Base-by-base conservation (phyloP, 345 rosid species). In the Syzygium oleosum region DNA sequence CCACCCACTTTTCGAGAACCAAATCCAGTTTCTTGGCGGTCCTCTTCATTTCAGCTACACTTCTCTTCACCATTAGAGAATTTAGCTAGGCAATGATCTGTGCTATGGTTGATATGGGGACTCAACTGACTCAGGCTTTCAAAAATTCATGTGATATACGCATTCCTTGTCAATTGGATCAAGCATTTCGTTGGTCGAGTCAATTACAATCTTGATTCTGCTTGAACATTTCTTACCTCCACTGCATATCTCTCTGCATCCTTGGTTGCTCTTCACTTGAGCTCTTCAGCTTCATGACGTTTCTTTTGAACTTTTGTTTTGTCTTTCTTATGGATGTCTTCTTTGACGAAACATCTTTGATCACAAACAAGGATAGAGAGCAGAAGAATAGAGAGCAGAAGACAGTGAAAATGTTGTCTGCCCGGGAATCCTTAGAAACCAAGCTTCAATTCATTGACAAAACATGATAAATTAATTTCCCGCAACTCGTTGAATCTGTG, bases 221-320 rank as follows among this genome's bases (percentile, higher is more conserved):
- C 38, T 38, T 19, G 27, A 19, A 38, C 25, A 73, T 10, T 73
- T 73, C 78, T 84, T 84, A 51, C 41, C 25, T 84, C 31, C 22
- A 88, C 56, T 51, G 2, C 51, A 88, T 92, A 93, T 2, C 58
- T 90, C 84, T 92, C 91, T 68, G 90, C 94, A 43, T 91, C 96
- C 84, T 89, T 91, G 25, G 88, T 94, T 15, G 89, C 93, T 29
- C 94, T 92, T 80, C 93, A 94, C 88, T 89, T 25, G 31, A 89
- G 84, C 68, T 92, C 94, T 59, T 86, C 91, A 21, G 59, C 91
- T 59, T 46, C 87, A 17, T 88, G 73, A 87, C 49, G 12, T 46
- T 55, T 41, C 29, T 31, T 1, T 29, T 22, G 17, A 65, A 59
- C 56, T 59, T 53, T 55, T 56, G 31, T 41, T 13, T 9, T 5